phyloP scores from a whole-genome alignment of 2,329 filamentous ascomycete species.

The Penicillium brevicompactum region DNA sequence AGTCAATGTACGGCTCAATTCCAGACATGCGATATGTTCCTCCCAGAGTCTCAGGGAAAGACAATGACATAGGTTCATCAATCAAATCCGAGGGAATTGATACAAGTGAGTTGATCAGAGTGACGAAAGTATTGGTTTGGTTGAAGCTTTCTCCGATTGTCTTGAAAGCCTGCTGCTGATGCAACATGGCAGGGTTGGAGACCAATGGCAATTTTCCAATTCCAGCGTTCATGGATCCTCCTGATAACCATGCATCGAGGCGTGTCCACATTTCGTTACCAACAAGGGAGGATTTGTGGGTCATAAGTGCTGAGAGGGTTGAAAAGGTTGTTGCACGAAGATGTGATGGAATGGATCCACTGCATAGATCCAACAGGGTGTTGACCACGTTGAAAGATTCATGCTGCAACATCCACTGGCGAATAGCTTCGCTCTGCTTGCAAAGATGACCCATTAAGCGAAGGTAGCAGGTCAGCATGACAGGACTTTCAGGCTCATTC shows the following conservation, averaged over 20 bases:
- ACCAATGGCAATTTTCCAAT: slow-evolving; percentile 50
- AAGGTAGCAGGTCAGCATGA: slow-evolving; percentile 95
- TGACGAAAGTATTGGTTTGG: slow-evolving; percentile 80
- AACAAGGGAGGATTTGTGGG: slow-evolving; percentile 68
- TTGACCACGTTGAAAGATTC: slow-evolving; percentile 70
- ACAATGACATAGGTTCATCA: slow-evolving; percentile 71
- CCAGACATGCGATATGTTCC: slow-evolving; percentile 77
- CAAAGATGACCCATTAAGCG: slow-evolving; percentile 82
- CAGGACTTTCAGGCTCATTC: slow-evolving; percentile 89
- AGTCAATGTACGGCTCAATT: slow-evolving; percentile 91
- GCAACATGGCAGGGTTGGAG: slow-evolving; percentile 43
- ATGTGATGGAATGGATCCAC: slow-evolving; percentile 72
- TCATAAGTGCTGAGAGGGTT: slow-evolving; percentile 73
- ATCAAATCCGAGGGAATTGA: slow-evolving; percentile 53
- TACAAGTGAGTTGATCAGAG: slow-evolving; percentile 72
- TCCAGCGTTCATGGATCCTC: slow-evolving; percentile 45
- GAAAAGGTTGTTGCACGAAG: slow-evolving; percentile 83
- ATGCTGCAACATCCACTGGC: slow-evolving; percentile 71
- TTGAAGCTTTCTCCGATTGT: slow-evolving; percentile 79
- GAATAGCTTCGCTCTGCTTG: slow-evolving; percentile 70
- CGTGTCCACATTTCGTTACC: slow-evolving; percentile 76
- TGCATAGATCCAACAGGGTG: slow-evolving; percentile 76
- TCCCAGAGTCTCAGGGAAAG: slow-evolving; percentile 85
- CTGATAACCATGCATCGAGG: slow-evolving; percentile 78
- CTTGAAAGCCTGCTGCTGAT: slow-evolving; percentile 66